Evolutionary conservation across 2,329 filamentous ascomycete genomes (phyloP).

Genomic region (Amesomyces nigricolor): DNA sequence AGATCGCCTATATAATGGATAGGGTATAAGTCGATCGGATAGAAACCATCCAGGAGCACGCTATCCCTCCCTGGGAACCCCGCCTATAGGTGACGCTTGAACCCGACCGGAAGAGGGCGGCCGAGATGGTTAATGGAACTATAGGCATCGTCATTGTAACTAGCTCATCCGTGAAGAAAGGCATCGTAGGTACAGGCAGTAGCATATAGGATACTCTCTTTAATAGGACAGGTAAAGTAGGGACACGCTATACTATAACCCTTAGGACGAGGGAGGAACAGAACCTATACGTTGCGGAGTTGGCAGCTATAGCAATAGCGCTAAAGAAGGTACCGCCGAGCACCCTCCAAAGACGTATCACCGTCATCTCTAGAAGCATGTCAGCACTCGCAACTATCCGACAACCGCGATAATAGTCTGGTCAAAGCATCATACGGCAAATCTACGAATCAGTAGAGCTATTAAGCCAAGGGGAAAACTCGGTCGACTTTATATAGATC

Average conservation of each 20-base stretch:
- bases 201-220: constrained; percentile 7
- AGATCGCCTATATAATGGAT: constrained; percentile 10
- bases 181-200: constrained; percentile 11
- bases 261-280: constrained; percentile 8
- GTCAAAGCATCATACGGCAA: constrained; percentile 11
- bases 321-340: too few species aligned
- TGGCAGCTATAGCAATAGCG: too few species aligned
- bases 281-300: too few species aligned
- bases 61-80: constrained; percentile 11
- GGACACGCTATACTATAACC: constrained; percentile 6
- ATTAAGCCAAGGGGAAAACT: constrained; percentile 5
- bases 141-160: constrained; percentile 11
- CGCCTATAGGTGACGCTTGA: neutral
- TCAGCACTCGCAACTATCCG: constrained; percentile 9
- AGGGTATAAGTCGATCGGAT: constrained; percentile 6
- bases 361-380: constrained; percentile 8
- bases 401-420: neutral
- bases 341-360: neutral
- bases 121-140: constrained; percentile 4
- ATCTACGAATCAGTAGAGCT: constrained; percentile 6
- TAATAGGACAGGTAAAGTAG: constrained; percentile 2
- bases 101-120: neutral
- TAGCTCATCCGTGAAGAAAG: constrained; percentile 10
- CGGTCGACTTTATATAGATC: constrained; percentile 2
- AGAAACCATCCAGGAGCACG: constrained; percentile 11